phyloP scores from a whole-genome alignment of 768 basidiomycete species.

The Boletus subparvulus region DNA sequence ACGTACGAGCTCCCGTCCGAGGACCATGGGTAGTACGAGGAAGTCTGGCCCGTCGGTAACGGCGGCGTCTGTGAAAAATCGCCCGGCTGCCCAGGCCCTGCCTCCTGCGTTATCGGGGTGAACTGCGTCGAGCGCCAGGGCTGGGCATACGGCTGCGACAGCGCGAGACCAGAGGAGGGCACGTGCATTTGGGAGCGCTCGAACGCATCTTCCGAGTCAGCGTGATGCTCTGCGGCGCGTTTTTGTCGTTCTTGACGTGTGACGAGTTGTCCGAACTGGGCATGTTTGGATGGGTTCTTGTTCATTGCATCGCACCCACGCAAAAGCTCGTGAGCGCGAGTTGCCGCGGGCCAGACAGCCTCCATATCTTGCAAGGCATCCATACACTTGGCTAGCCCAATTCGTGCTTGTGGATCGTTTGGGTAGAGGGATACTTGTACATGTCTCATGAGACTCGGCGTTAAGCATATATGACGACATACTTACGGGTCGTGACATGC shows the following conservation, averaged over 20 bases:
- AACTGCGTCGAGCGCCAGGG: constrained; percentile 33
- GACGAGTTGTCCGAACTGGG: constrained; percentile 9
- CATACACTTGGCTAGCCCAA: constrained; percentile 67
- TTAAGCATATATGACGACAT: not conserved
- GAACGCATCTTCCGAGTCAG: constrained; percentile 37
- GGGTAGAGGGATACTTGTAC: constrained; percentile 60
- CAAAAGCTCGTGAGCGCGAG: constrained; percentile 70
- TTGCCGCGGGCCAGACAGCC: constrained; percentile 73
- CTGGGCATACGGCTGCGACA: constrained; percentile 25
- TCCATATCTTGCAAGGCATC: constrained; percentile 64
- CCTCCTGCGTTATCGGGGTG: constrained; percentile 2
- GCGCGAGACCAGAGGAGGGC: not conserved
- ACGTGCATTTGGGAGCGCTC: constrained; percentile 24
- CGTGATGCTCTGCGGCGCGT: constrained; percentile 55
- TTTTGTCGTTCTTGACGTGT: constrained; percentile 45
- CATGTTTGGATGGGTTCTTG: constrained; percentile 2
- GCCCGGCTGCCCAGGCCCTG: constrained; percentile 6
- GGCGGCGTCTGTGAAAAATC: constrained; percentile 8
- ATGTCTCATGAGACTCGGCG: not conserved
- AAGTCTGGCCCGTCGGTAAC: constrained; percentile 10
- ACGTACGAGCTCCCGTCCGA: constrained; percentile 30
- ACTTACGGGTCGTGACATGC: constrained; percentile 73
- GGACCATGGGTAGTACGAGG: constrained; percentile 50
- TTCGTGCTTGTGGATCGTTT: constrained; percentile 64
- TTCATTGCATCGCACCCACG: constrained; percentile 51